Conservation (phyloP, 2,329 filamentous ascomycete genomes). For the Fusarium xyrophilum region DNA sequence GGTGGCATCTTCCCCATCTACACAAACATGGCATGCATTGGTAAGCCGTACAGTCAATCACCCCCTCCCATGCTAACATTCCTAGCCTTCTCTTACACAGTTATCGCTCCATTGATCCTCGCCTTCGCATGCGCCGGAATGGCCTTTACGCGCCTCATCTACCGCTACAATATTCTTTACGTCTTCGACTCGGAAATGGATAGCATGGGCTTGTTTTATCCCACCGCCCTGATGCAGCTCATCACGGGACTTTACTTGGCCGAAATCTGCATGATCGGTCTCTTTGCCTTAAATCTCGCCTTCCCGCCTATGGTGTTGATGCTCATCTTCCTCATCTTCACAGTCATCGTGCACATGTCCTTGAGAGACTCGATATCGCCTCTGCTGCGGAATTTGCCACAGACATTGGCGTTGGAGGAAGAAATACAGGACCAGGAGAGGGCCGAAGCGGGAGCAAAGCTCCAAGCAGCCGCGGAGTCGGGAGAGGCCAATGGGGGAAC, state of each 20-base stretch:
- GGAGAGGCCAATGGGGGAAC: conserved; percentile 31
- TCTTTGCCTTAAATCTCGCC: conserved; percentile 75
- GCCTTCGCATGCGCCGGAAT: conserved; percentile 82
- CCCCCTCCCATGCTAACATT: neutral
- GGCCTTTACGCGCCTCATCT: conserved; percentile 82
- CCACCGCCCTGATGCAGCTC: conserved; percentile 85
- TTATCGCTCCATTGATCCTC: conserved; percentile 84
- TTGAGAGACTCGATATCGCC: conserved; percentile 77
- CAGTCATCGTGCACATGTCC: conserved; percentile 75
- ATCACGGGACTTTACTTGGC: conserved; percentile 84
- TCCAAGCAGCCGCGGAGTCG: conserved; percentile 35
- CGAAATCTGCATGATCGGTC: conserved; percentile 81
- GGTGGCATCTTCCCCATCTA: conserved; percentile 83
- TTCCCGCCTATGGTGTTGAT: conserved; percentile 77
- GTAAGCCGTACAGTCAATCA: conserved; percentile 53
- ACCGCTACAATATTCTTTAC: conserved; percentile 89
- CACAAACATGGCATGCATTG: conserved; percentile 81
- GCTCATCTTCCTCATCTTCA: conserved; percentile 77
- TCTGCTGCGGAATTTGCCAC: conserved; percentile 79
- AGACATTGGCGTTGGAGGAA: conserved; percentile 68
- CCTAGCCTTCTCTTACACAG: conserved; percentile 80
- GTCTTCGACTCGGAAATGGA: conserved; percentile 84
- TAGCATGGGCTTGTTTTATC: conserved; percentile 86
- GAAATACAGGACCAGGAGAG: conserved; percentile 54
- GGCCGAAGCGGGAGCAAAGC: conserved; percentile 52